These are phyloP conservation scores for Pycnococcus provasolii DNA, from an alignment of 139 green algal genomes.

Conservation along the genomic window DNA sequence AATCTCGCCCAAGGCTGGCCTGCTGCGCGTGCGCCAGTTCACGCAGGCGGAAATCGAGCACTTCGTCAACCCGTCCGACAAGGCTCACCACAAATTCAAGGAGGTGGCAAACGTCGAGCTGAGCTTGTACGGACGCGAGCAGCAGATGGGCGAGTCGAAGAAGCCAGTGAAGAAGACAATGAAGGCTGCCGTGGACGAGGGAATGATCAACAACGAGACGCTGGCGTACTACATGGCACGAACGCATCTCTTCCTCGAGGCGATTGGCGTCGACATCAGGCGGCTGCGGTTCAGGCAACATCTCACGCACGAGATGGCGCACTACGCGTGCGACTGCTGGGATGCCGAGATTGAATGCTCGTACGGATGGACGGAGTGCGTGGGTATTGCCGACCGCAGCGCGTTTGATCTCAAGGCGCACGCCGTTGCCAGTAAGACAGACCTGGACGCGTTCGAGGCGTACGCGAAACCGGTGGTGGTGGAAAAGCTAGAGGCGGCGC, in stretches of 20 bases:
- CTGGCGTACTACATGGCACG: slow-evolving; percentile 97
- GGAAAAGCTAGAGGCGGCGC: slow-evolving; percentile 54
- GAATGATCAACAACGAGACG: slow-evolving; percentile 95
- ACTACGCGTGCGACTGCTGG: slow-evolving; percentile 93
- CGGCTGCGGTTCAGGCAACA: slow-evolving; percentile 93
- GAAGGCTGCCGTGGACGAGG: slow-evolving; percentile 66
- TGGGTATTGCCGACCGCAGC: slow-evolving; percentile 84
- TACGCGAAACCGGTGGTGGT: slow-evolving; percentile 66
- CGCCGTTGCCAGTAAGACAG: slow-evolving; percentile 51
- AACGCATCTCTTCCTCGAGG: slow-evolving; percentile 85
- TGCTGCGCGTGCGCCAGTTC: slow-evolving; percentile 96
- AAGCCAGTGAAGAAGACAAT: slow-evolving; percentile 60
- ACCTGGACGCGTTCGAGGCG: slow-evolving; percentile 71
- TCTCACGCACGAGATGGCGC: slow-evolving; percentile 84
- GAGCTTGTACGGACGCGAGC: slow-evolving; percentile 77
- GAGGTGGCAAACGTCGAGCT: slow-evolving; percentile 61
- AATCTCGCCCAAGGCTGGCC: slow-evolving; percentile 61
- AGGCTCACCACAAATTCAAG: slow-evolving; percentile 85
- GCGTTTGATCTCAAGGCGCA: slow-evolving; percentile 80
- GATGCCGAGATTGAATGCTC: slow-evolving; percentile 89
- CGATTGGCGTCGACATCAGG: slow-evolving; percentile 66
- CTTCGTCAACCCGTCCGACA: slow-evolving; percentile 88
- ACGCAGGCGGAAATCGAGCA: slow-evolving; percentile 98
- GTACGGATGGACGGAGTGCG: slow-evolving; percentile 98
- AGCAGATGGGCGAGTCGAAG: slow-evolving; percentile 82